Base-by-base conservation (phyloP, 352 stramenopile species). In the Saprolegnia parasitica region DNA sequence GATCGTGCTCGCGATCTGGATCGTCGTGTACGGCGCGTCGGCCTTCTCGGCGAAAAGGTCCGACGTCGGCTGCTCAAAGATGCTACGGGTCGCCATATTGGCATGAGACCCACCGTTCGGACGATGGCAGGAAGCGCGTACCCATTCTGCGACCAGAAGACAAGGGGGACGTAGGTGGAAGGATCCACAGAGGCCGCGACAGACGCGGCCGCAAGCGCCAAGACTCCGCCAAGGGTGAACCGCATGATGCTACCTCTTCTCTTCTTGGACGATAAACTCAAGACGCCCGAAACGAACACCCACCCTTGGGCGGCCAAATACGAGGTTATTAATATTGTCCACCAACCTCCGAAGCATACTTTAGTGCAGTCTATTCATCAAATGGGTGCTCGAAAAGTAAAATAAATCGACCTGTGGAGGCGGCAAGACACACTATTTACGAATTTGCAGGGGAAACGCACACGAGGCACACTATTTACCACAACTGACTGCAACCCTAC, bases 191-290 rank as follows among this genome's bases (percentile, higher is more conserved):
- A 9, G 21, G 50, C 49, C 23, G 63, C n/a, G 46, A 61, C 63
- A 5, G 63, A 37, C 45, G 21, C 5, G 13, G 63, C 54, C 16
- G 32, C 46, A 24, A 70, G 55, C 29, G 63, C 39, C 46, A 70
- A 45, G 47, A 70, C 26, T 42, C 46, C 46, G 8, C 21, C 46
- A 29, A 60, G 13, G 52, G 24, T 60, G 52, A 45, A 70, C 15
- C 63, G 63, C 63, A 70, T 70, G 56, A 9, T 67, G n/a, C 61
- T 61, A 42, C 23, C 11, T 58, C 26, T 23, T 67, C 46, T 67
- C 16, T 15, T 66, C 23, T 66, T 66, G 24, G 29, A 35, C 29
- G 29, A 35, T 35, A 49, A 49, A 49, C 18, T 49, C 11, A 49
- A 15, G 18, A 49, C 13, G 42, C 42, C 29, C 5, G 42, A 49